Evolutionary conservation across 2,329 filamentous ascomycete species (phyloP), one percentile per base, ranked within the genome.

Genomic region (Fusarium ramigenum): DNA sequence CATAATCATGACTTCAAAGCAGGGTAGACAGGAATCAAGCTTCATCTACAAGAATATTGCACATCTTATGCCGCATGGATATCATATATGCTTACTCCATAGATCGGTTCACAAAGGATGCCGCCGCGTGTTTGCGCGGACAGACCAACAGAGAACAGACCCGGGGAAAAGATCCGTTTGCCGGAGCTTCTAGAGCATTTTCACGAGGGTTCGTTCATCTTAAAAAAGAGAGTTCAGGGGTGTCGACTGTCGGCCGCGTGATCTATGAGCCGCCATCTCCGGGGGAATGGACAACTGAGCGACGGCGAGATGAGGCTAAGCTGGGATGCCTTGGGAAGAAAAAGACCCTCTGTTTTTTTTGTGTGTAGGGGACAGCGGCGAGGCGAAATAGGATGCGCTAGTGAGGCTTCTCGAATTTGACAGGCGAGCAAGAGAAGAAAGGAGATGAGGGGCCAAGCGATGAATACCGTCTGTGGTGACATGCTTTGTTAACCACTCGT

Each of bases 241-340:
- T 60, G 49, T 52, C 60, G 62, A 62, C 60, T 53, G 50, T 30
- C 50, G 65, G 59, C 74, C 71, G 75, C 73, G 73, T 77, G 76
- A 77, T 71, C 67, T 54, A 72, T 69, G 72, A 78, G 76, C 76
- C 76, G 75, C 75, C 76, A 78, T 77, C 70, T 75, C 76, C 75
- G 63, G 72, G 69, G 64, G 58, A 59, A 60, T 40, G 46, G 60
- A 61, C 58, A 72, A 44, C 67, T 50, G 62, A 72, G 63, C 71
- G 57, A 69, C 71, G 68, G 47, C 47, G 70, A 74, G 68, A 74
- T 74, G 71, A 72, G 71, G 71, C 71, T 73, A 73, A 60, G 67
- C 71, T 57, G 67, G 71, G 71, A 74, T 72, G 16, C 44, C 62
- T 28, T 39, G 34, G 14, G 50, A 32, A 52, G 47, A 56, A 30